Evolutionary conservation across 1,284 basidiomycete species (phyloP), one percentile per base, ranked within the genome.

Genomic region (Rhizoctonia solani): DNA sequence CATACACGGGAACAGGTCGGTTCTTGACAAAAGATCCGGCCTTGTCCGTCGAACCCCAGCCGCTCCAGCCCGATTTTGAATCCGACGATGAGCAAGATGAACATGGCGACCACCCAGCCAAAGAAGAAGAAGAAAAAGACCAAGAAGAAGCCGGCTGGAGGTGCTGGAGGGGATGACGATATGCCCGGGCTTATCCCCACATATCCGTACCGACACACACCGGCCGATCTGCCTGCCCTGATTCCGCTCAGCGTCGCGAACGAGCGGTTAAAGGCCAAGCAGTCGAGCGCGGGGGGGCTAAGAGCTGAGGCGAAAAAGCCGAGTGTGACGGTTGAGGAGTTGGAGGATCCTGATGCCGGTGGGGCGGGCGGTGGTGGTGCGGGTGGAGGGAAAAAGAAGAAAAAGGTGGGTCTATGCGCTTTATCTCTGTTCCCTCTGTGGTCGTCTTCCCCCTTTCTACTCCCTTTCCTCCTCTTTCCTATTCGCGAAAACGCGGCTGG

Each of bases 111-210:
- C 6, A 55, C 54, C 6, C 30, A 53, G 23, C 34, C n/a, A 11
- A 41, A 16, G 11, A 56, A 67, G 16, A 55, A 55, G 44, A 54
- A 65, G 54, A 63, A 68, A 21, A 69, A 69, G 61, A 37, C 68
- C 25, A 69, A 65, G 54, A 69, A 69, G 63, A 58, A 55, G 59
- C 46, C 59, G 27, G 59, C 21, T 27, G 54, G 30, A 25, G 39
- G 19, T 8, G 49, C 49, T n/a, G 59, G 44, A 13, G 56, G 53
- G n/a, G 66, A 67, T 4, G 55, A 67, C 13, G 54, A 67, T 19
- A 21, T 58, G 19, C 54, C 53, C 1, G 32, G 25, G 2, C 54
- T 58, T 14, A 42, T 53, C 13, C 61, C 61, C 2, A 29, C 49
- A 23, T 65, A 65, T 44, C 37, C 61, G 30, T 41, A 27, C 49